Conservation (phyloP, 2,329 filamentous ascomycete genomes). For the Colletotrichum endophyticum region DNA sequence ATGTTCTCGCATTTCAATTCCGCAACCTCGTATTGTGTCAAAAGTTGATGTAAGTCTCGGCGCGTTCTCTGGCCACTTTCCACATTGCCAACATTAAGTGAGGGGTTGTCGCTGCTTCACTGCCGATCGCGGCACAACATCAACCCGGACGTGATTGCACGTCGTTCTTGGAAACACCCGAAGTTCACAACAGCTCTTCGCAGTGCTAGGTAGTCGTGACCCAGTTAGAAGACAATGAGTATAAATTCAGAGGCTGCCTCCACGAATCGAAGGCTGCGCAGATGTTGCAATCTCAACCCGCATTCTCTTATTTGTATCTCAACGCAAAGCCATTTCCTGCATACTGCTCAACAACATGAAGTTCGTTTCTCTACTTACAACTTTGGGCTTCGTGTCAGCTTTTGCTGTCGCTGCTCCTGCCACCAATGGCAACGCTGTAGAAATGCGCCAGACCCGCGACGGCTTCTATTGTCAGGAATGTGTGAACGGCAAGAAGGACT, state of each 20-base stretch:
- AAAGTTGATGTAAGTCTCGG: background rate
- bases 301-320: background rate
- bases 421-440: background rate
- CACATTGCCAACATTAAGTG: background rate
- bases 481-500: background rate
- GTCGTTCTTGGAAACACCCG: background rate
- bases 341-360: background rate
- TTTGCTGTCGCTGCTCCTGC: background rate
- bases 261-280: background rate
- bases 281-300: background rate
- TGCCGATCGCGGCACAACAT: background rate
- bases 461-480: background rate
- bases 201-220: accelerated
- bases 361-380: background rate
- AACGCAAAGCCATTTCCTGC: background rate
- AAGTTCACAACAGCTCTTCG: background rate
- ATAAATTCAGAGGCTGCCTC: background rate
- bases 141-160: background rate
- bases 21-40: background rate
- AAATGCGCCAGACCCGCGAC: background rate
- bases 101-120: background rate
- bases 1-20: background rate
- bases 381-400: background rate
- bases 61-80: background rate
- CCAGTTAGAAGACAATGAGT: background rate